Percentiles rank a stretch among this genome's conserved stretches.
These are phyloP conservation scores for Hippophae rhamnoides DNA, from an alignment of 306 rosid species.

Conservation along the genomic window DNA sequence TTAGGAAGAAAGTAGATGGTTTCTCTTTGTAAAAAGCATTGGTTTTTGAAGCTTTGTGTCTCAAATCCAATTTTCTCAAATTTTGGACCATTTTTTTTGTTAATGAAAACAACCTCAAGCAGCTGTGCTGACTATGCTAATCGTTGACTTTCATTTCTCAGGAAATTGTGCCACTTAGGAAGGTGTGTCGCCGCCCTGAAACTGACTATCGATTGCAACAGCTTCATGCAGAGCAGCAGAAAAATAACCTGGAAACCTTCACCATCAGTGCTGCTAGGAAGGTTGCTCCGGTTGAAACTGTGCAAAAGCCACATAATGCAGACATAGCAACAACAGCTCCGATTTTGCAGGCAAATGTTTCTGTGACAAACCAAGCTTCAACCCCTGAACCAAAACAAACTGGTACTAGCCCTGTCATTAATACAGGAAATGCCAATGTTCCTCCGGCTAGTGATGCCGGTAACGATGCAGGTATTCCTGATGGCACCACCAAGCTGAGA, in stretches of 20 bases:
- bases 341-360: slow-evolving; percentile 22
- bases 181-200: slow-evolving; percentile 93
- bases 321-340: slow-evolving; percentile 22
- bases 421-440: slow-evolving; percentile 30
- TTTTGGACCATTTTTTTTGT: neutral
- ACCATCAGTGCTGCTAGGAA: slow-evolving; percentile 19
- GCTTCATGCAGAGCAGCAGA: slow-evolving; percentile 73
- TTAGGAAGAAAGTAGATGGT: no score
- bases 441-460: slow-evolving; percentile 18
- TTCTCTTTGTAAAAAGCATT: no score
- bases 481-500: neutral
- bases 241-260: slow-evolving; percentile 29
- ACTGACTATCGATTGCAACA: slow-evolving; percentile 86
- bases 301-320: slow-evolving; percentile 44
- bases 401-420: slow-evolving; percentile 24
- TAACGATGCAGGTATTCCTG: slow-evolving; percentile 5
- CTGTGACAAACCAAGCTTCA: slow-evolving; percentile 23
- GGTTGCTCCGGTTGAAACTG: slow-evolving; percentile 35
- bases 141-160: slow-evolving; percentile 19
- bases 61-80: no score
- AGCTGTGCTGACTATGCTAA: neutral
- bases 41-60: no score
- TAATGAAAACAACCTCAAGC: neutral
- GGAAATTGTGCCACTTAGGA: slow-evolving; percentile 94
- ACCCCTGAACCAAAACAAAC: slow-evolving; percentile 34